phyloP scores from a whole-genome alignment of 2,329 filamentous ascomycete species.

The Penicillium aurantiogriseum region DNA sequence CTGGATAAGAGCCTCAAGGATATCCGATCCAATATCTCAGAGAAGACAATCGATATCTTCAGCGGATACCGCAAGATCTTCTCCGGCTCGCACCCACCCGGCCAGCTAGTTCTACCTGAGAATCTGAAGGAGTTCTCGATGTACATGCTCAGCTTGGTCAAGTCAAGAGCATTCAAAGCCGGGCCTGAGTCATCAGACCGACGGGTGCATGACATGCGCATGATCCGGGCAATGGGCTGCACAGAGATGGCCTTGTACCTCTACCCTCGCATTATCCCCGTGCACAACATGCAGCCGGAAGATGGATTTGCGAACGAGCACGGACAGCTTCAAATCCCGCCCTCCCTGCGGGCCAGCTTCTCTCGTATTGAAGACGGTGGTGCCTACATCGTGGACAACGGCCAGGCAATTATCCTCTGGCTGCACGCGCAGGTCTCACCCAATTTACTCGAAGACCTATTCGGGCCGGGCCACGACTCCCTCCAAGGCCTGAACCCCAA shows the following conservation, averaged over 20 bases:
- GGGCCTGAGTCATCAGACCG: slow-evolving; percentile 88
- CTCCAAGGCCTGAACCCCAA: slow-evolving; percentile 80
- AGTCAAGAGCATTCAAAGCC: slow-evolving; percentile 87
- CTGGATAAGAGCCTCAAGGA: slow-evolving; percentile 77
- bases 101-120: slow-evolving; percentile 92
- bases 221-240: slow-evolving; percentile 84
- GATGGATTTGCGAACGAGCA: slow-evolving; percentile 94
- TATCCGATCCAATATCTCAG: slow-evolving; percentile 75
- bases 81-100: slow-evolving; percentile 79
- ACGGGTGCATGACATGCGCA: slow-evolving; percentile 83
- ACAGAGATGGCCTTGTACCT: slow-evolving; percentile 86
- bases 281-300: slow-evolving; percentile 83
- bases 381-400: slow-evolving; percentile 92
- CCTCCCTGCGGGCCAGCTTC: slow-evolving; percentile 77
- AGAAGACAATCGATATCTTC: slow-evolving; percentile 90
- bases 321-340: slow-evolving; percentile 81
- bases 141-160: slow-evolving; percentile 88
- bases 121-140: slow-evolving; percentile 95
- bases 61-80: slow-evolving; percentile 92
- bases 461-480: slow-evolving; percentile 70
- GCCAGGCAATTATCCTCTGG: slow-evolving; percentile 89
- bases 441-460: slow-evolving; percentile 85
- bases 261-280: slow-evolving; percentile 86
- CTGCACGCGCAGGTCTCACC: slow-evolving; percentile 89
- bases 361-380: slow-evolving; percentile 87